phyloP scores from a whole-genome alignment of 2,329 filamentous ascomycete species.

The Cladosporium sp. region DNA sequence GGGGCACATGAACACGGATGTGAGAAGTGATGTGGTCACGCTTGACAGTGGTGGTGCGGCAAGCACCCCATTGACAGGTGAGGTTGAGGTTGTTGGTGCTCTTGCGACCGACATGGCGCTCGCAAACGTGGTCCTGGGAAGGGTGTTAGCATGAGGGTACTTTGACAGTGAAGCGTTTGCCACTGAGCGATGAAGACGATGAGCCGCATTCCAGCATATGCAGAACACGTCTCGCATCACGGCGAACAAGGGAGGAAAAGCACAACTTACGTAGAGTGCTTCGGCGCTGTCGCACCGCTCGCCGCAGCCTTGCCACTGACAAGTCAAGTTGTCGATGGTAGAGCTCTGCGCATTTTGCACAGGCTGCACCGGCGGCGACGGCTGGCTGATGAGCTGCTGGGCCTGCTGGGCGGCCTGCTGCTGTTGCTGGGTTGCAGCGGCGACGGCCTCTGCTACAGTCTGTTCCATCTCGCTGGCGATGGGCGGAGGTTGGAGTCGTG shows the following conservation, averaged over 20 bases:
- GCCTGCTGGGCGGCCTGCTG: slow-evolving; percentile 26
- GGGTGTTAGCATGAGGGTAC: slow-evolving; percentile 10
- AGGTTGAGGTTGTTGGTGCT: slow-evolving; percentile 98
- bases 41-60: slow-evolving; percentile 95
- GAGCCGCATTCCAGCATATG: too few relatives aligned
- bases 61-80: slow-evolving; percentile 95
- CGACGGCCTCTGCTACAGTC: slow-evolving; percentile 6
- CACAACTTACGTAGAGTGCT: slow-evolving; percentile 55
- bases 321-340: slow-evolving; percentile 45
- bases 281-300: slow-evolving; percentile 56
- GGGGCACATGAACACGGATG: slow-evolving; percentile 95
- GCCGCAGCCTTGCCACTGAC: slow-evolving; percentile 60
- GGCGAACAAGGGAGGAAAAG: neutral
- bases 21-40: slow-evolving; percentile 99
- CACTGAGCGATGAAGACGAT: neutral
- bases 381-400: slow-evolving; percentile 18
- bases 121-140: slow-evolving; percentile 87
- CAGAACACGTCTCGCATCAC: neutral
- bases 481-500: neutral
- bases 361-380: slow-evolving; percentile 27
- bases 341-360: slow-evolving; percentile 27
- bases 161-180: neutral
- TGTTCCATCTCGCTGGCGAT: neutral
- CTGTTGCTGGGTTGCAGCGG: slow-evolving; percentile 10
- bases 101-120: slow-evolving; percentile 96